Conservation (phyloP, 2,329 filamentous ascomycete genomes). For the Aureobasidium vineae region DNA sequence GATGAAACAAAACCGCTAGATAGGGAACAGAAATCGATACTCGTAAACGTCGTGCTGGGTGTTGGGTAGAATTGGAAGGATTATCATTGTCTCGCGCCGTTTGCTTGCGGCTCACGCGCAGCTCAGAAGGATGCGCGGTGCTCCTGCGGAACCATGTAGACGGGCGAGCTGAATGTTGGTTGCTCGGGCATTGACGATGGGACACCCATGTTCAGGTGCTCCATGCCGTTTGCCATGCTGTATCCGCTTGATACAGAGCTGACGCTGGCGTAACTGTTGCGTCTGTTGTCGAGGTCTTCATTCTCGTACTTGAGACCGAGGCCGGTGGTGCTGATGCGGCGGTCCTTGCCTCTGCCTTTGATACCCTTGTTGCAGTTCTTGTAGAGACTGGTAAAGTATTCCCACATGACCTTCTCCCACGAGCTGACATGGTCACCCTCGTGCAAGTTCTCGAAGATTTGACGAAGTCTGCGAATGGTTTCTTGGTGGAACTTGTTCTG, state of each 20-base stretch:
- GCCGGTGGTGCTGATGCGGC: constrained; percentile 56
- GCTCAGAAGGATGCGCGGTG: constrained; percentile 19
- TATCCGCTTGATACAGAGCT: constrained; percentile 19
- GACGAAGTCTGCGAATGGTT: constrained; percentile 67
- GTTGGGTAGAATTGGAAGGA: not conserved
- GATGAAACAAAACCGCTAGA: constrained; percentile 5
- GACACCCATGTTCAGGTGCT: constrained; percentile 18
- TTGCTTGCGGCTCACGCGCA: not conserved
- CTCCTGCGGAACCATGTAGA: constrained; percentile 17
- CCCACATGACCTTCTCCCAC: constrained; percentile 73
- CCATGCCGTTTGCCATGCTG: constrained; percentile 14
- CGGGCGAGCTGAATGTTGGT: constrained; percentile 12
- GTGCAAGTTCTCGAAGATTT: constrained; percentile 64
- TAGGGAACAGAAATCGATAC: constrained; percentile 11
- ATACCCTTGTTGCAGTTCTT: constrained; percentile 99
- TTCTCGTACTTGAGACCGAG: constrained; percentile 19
- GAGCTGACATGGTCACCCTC: constrained; percentile 63
- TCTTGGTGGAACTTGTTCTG: constrained; percentile 88
- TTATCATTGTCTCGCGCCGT: constrained; percentile 16
- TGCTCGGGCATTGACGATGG: constrained; percentile 10
- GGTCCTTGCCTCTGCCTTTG: constrained; percentile 88
- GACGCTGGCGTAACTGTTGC: constrained; percentile 25
- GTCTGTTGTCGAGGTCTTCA: constrained; percentile 9
- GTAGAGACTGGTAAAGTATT: constrained; percentile 84
- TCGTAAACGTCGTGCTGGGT: constrained; percentile 18